phyloP scores from a whole-genome alignment of 306 rosid species.

The Dryas alaskensis region DNA sequence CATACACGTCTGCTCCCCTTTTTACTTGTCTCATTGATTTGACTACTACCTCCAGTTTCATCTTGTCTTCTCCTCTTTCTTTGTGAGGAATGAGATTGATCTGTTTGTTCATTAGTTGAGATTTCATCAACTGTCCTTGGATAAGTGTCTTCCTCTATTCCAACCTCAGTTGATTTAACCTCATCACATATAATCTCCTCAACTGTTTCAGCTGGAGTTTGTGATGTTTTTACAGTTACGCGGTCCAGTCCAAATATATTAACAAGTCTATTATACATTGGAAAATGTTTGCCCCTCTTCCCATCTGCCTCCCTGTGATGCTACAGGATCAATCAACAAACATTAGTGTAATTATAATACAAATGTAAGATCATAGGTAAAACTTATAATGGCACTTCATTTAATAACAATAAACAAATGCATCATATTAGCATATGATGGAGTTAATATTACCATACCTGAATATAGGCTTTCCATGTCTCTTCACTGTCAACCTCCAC shows the following conservation, averaged over 20 bases:
- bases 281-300: conserved; percentile 17
- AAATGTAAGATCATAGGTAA: neutral
- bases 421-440: neutral
- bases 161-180: neutral
- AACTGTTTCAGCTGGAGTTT: neutral
- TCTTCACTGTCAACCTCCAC: conserved; percentile 14
- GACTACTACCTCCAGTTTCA: conserved; percentile 9
- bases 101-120: neutral
- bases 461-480: conserved; percentile 17
- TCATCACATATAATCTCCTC: neutral
- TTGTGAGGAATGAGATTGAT: neutral
- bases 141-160: conserved; percentile 2
- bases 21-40: neutral
- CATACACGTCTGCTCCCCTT: conserved; percentile 9
- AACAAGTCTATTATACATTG: conserved; percentile 1
- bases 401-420: neutral
- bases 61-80: conserved; percentile 4
- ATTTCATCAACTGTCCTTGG: conserved; percentile 14
- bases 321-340: conserved; percentile 2
- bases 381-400: neutral
- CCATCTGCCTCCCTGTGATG: conserved; percentile 8
- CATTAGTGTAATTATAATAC: neutral
- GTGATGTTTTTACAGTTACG: neutral
- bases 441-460: neutral
- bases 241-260: neutral